Conservation (phyloP, 768 basidiomycete species). For the Naganishia kalamii region DNA sequence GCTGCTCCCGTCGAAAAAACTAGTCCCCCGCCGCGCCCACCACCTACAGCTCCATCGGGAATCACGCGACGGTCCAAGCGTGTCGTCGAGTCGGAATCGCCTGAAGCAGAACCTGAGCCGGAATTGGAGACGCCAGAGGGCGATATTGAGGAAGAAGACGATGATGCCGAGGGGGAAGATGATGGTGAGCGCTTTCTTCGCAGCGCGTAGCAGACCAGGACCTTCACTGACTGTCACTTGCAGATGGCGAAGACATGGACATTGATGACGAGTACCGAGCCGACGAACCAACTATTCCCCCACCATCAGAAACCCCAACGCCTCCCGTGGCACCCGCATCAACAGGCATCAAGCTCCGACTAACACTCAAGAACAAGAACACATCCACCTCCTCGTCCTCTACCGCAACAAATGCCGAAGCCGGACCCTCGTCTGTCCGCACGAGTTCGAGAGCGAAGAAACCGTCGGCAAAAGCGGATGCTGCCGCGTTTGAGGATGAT, state of each 20-base stretch:
- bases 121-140: background rate
- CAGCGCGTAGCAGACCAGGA: too few species aligned
- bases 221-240: background rate
- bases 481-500: conserved; percentile 1
- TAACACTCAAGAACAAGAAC: conserved; percentile 10
- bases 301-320: background rate
- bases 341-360: conserved; percentile 2
- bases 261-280: conserved; percentile 18
- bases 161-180: background rate
- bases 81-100: conserved; percentile 21
- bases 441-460: background rate
- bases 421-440: background rate
- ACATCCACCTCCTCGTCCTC: background rate
- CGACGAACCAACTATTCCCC: background rate
- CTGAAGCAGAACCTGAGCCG: conserved; percentile 1
- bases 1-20: background rate
- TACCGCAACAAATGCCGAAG: background rate
- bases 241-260: conserved; percentile 16
- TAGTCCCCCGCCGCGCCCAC: background rate
- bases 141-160: background rate
- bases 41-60: background rate
- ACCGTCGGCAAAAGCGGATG: conserved; percentile 1
- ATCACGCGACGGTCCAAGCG: conserved; percentile 21
- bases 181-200: background rate
- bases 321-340: background rate